These are phyloP conservation scores for Dorcoceras hygrometricum DNA, from an alignment of 257 asterid genomes.

Conservation along the genomic window DNA sequence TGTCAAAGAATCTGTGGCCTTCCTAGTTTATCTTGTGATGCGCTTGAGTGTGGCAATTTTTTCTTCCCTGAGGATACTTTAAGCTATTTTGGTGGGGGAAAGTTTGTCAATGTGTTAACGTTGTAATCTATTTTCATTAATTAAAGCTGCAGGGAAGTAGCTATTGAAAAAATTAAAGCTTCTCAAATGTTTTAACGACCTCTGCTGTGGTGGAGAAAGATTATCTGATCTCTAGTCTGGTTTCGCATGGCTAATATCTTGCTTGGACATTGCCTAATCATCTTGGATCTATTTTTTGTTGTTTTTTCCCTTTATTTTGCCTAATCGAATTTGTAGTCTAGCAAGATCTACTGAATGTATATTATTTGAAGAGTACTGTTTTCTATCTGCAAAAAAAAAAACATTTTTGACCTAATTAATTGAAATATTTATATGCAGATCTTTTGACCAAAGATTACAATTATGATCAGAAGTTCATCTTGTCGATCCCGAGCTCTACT, in stretches of 20 bases:
- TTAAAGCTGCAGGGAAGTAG: background rate
- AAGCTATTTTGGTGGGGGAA: too few relatives aligned
- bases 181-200: background rate
- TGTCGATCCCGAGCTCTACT: conserved; percentile 65
- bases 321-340: background rate
- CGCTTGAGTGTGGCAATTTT: too few relatives aligned
- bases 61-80: too few relatives aligned
- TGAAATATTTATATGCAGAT: conserved; percentile 43
- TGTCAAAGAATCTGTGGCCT: too few relatives aligned
- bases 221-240: background rate
- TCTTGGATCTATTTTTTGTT: background rate
- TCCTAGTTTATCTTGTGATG: too few relatives aligned
- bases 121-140: background rate
- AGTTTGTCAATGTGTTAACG: background rate
- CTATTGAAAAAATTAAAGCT: too few relatives aligned
- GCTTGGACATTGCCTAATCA: background rate
- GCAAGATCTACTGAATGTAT: background rate
- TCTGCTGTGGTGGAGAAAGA: background rate
- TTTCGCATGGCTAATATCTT: background rate
- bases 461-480: conserved; percentile 78
- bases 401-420: background rate
- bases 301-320: background rate
- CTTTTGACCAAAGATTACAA: conserved; percentile 80
- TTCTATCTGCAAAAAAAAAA: background rate
- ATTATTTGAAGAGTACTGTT: conserved; percentile 7